Evolutionary conservation across 208 protist genomes (phyloP), one percentile per base, ranked within the genome.

Genomic region (Leishmania amazonensis): DNA sequence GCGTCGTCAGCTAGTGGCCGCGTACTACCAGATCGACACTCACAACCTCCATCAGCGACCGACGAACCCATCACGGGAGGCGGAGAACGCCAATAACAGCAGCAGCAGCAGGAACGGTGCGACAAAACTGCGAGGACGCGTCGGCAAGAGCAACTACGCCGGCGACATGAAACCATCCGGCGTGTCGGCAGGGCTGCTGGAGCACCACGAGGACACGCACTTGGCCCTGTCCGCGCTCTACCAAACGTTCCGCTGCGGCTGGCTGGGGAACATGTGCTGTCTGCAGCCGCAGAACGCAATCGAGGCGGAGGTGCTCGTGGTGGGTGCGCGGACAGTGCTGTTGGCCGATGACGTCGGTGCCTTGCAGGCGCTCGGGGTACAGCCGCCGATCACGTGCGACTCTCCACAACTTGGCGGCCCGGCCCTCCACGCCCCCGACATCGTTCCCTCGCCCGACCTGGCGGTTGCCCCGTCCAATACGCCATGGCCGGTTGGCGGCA

Each of bases 261-360:
- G 62, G 57, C 77, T 89, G 77, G 84, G 84, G 58, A 93, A 91
- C 79, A 68, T 93, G 64, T 93, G 88, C 83, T 91, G 90, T 74
- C 76, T 93, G 40, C 76, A 84, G 67, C n/a, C 57, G 28, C 24
- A 76, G 49, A 87, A 87, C 45, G 79, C 79, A 21, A 83, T 93
- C 38, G 90, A 93, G 76, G 90, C 89, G 31, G 90, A 93, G 86
- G 88, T 93, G 68, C 81, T 88, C 58, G 78, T 93, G 49, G 82
- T 85, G 45, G 81, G 90, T 65, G 85, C 90, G 19, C 83, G 88
- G 49, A 88, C 86, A 31, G 75, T 91, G 15, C 64, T 93, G 4
- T 64, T 91, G 35, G 74, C 78, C 40, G 86, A 91, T 68, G 79
- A 83, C 51, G 15, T 84, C 31, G 83, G 81, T 40, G 79, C 77